Base-by-base conservation (phyloP, 2,329 filamentous ascomycete species). In the Alternaria solani region DNA sequence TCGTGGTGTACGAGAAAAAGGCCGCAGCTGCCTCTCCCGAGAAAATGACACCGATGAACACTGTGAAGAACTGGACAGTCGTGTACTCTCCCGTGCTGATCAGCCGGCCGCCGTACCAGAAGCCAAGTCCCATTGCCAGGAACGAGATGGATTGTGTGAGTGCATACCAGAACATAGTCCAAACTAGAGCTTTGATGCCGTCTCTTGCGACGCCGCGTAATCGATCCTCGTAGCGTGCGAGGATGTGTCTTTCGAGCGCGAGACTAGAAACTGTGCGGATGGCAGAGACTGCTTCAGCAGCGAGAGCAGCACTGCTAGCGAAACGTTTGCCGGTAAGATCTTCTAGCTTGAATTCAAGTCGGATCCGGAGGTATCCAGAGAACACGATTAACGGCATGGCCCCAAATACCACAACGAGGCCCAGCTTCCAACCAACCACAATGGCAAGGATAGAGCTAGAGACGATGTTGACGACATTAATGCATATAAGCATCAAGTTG, bases 231-330 rank as follows among this genome's bases (percentile, higher is more conserved):
- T 89, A 81, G 96, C 89, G 85, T 2, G 79, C 71, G 69, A 92
- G 85, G 3, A 98, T 92, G 72, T 97, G 92, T 0, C 86, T 80
- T 80, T 99, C 95, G 9, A 94, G 88, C 0, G 94, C 97, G 44
- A 99, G 85, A 8, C 93, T 92, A 4, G 94, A 94, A 9, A 98
- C 94, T 2, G 95, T 98, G 52, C 94, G 91, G 67, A 98, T 97
- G 7, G 94, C 91, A 2, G 92, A 94, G 32, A 96, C 96, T 43
- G 94, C 94, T 79, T 99, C 95, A 47, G 94, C 95, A 11, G 95
- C 95, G 74, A 91, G 96, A 57, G 89, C 90, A 7, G 94, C 94
- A 59, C 65, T 85, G 46, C 67, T 72, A 0, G 72, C 63, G 42
- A 77, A 77, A 8, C 73, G 92, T 94, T 58, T 86, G 82, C 73